Base-by-base conservation (phyloP, 306 rosid genomes). In the Sechiopsis laciniata region DNA sequence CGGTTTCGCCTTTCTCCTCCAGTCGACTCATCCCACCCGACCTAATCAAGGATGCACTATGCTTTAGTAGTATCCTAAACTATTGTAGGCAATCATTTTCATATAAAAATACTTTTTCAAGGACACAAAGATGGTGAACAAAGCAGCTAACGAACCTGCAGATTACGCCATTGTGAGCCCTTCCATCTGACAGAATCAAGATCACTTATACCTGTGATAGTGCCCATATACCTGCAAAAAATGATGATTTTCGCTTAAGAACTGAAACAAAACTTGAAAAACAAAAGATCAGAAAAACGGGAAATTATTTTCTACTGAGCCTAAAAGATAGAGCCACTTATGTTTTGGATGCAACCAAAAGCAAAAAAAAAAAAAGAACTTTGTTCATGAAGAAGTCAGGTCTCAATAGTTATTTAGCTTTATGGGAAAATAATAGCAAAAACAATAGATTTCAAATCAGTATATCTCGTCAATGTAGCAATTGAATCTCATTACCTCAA, bases 21-120 rank as follows among this genome's bases (percentile, higher is more conserved):
- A 53, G 91, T 88, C 55, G 99, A 89, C 83, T 94, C 99, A 77
- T 94, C 99, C 99, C 99, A 94, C 63, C 97, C 99, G 72, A 94
- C 97, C 99, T 94, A 80, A 45, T 53, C 46, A 82, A 52, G 68
- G 48, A 77, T 16, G 54, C 50, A 35, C 48, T 65, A 12, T 35
- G 32, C 53, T 71, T 54, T 26, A 16, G 60, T 2, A 70, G 16
- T n/a, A 16, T 52, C 10, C 16, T 22, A 50, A 24, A 70, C 56
- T 8, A 16, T 21, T 16, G 26, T 22, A 70, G 48, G 5, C 8
- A 50, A 7, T 4, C 5, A 4, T 50, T 67, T 20, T 65, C 29
- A 42, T 37, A 19, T 40, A 40, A 67, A n/a, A 67, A 6, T 3
- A 5, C 12, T 10, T 32, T 32, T 64, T 35, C 51, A 64, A 55